These are phyloP conservation scores for Amphichorda felina DNA, from an alignment of 2,329 filamentous ascomycete species.

Conservation along the genomic window DNA sequence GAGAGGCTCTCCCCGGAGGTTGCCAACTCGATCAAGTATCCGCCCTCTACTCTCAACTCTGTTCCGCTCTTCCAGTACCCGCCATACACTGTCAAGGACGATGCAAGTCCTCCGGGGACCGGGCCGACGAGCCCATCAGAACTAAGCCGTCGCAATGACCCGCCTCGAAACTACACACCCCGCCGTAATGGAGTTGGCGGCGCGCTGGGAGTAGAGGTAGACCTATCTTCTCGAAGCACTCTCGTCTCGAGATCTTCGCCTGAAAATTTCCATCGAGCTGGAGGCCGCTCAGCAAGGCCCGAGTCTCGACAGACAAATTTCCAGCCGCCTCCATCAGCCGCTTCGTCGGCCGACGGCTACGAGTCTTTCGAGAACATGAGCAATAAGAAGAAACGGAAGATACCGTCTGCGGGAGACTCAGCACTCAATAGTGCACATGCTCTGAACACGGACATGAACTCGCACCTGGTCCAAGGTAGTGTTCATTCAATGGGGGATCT, in stretches of 20 bases:
- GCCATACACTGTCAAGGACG: conserved; percentile 41
- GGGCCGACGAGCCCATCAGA: conserved; percentile 10
- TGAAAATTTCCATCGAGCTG: conserved; percentile 29
- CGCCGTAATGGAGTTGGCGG: conserved; percentile 29
- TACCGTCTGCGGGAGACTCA: conserved; percentile 73
- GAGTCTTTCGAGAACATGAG: conserved; percentile 98
- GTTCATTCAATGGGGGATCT: conserved; percentile 13
- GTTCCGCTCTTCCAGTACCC: conserved; percentile 59
- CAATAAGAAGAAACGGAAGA: conserved; percentile 99
- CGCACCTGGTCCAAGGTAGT: conserved; percentile 2
- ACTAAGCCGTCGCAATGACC: conserved; percentile 11
- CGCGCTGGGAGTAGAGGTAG: conserved; percentile 51
- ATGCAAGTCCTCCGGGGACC: conserved; percentile 14
- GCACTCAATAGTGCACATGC: conserved; percentile 30
- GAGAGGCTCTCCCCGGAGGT: conserved; percentile 79
- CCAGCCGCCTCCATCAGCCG: conserved; percentile 53
- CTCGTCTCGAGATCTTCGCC: conserved; percentile 32
- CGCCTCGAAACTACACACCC: conserved; percentile 11
- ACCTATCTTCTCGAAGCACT: conserved; percentile 22
- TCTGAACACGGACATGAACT: conserved; percentile 27
- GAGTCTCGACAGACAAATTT: conserved; percentile 34
- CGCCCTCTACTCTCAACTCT: conserved; percentile 58
- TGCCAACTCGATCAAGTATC: conserved; percentile 72
- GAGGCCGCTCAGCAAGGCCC: conserved; percentile 28
- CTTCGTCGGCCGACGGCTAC: conserved; percentile 72